Percentiles rank a stretch among this genome's conserved stretches.
These are phyloP conservation scores for Leccinum proximum DNA, from an alignment of 1,284 basidiomycete genomes.

Conservation along the genomic window DNA sequence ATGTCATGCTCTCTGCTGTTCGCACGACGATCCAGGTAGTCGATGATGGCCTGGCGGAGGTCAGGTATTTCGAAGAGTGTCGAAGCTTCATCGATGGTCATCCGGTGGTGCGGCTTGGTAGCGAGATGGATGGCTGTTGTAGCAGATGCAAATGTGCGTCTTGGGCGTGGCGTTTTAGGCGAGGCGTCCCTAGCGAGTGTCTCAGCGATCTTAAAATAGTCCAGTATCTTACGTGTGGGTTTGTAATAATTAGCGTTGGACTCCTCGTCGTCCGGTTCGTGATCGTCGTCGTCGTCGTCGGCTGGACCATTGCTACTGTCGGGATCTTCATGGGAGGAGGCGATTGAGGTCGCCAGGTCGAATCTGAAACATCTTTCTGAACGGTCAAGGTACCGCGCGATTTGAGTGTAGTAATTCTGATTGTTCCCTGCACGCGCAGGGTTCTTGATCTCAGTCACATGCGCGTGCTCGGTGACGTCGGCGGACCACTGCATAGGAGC, in stretches of 20 bases:
- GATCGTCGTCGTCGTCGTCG: neutral
- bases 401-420: neutral
- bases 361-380: conserved; percentile 1
- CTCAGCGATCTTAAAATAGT: neutral
- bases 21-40: neutral
- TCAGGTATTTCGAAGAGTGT: neutral
- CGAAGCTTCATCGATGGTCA: neutral
- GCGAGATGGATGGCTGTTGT: neutral
- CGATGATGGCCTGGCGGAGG: neutral
- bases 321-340: neutral
- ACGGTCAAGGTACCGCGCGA: neutral
- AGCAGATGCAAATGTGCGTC: neutral
- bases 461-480: neutral
- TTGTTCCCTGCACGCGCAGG: neutral
- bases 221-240: neutral
- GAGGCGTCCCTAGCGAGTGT: neutral
- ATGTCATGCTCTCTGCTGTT: neutral
- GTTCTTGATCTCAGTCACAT: neutral
- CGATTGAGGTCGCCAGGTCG: neutral
- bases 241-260: neutral
- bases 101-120: neutral
- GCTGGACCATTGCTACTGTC: neutral
- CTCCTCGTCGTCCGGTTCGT: neutral
- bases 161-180: neutral
- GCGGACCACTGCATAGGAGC: neutral